Conservation (phyloP, 106 monocot species). For the Allium fistulosum region DNA sequence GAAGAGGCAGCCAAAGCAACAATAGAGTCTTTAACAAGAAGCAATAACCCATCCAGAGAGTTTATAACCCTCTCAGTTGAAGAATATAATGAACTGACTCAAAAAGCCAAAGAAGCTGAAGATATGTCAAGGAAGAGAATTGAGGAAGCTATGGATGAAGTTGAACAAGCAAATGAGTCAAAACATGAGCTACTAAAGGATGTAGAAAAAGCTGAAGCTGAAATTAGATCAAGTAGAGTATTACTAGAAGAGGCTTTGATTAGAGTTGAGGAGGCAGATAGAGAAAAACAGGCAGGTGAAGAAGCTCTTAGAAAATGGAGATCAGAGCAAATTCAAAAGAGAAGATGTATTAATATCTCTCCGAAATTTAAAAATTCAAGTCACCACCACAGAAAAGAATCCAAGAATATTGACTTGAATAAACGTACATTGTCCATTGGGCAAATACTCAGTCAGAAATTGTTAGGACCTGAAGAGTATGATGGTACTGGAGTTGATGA, state of each 20-base stretch:
- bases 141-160: conserved; percentile 32
- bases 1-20: conserved; percentile 76
- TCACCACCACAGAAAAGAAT: conserved; percentile 29
- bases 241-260: conserved; percentile 51
- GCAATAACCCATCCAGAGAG: conserved; percentile 10
- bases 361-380: conserved; percentile 56
- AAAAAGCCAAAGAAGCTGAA: conserved; percentile 51
- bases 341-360: conserved; percentile 22
- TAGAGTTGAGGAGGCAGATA: conserved; percentile 47
- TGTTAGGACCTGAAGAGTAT: conserved; percentile 40
- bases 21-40: conserved; percentile 39
- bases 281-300: conserved; percentile 49
- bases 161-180: conserved; percentile 52
- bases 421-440: conserved; percentile 68
- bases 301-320: conserved; percentile 66
- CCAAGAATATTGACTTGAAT: conserved; percentile 27
- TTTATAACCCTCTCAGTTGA: conserved; percentile 32
- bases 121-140: conserved; percentile 42
- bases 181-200: conserved; percentile 29
- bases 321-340: conserved; percentile 50
- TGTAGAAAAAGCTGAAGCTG: conserved; percentile 50
- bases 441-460: conserved; percentile 76
- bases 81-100: conserved; percentile 44
- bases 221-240: conserved; percentile 45
- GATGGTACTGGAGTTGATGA: conserved; percentile 5